phyloP scores from a whole-genome alignment of 2,329 filamentous ascomycete genomes.

The Scytalidium lignicola region DNA sequence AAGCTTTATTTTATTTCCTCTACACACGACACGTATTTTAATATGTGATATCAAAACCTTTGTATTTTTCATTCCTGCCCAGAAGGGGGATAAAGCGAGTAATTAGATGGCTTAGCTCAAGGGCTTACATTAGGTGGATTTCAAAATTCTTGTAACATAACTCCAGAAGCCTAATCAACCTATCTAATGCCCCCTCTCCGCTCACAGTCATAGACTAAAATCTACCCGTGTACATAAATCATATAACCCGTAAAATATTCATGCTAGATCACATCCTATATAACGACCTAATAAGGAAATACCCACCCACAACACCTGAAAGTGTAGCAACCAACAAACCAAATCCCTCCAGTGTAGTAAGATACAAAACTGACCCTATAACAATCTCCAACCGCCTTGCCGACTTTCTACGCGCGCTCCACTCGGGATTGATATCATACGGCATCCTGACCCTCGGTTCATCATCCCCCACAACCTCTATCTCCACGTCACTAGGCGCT shows the following conservation, averaged over 20 bases:
- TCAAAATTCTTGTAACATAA: too few species aligned
- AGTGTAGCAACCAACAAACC: constrained; percentile 22
- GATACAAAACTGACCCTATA: constrained; percentile 49
- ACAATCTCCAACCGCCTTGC: constrained; percentile 55
- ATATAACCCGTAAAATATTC: not conserved
- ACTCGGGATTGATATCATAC: constrained; percentile 51
- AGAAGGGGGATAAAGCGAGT: too few species aligned
- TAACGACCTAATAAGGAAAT: constrained; percentile 21
- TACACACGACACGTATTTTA: too few species aligned
- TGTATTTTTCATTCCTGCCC: too few species aligned
- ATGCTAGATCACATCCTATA: not conserved
- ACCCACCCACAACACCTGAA: constrained; percentile 22
- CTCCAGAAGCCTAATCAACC: too few species aligned
- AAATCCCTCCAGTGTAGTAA: constrained; percentile 28
- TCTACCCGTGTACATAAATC: not conserved
- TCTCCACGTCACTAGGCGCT: constrained; percentile 26
- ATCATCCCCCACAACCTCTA: constrained; percentile 15
- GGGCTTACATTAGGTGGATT: too few species aligned
- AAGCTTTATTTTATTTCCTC: too few species aligned
- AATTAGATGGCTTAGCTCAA: too few species aligned
- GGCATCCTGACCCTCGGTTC: constrained; percentile 43
- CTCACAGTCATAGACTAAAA: too few species aligned
- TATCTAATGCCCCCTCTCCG: too few species aligned
- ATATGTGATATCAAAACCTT: too few species aligned
- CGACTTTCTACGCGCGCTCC: constrained; percentile 45